Base-by-base conservation (phyloP, 2,329 filamentous ascomycete genomes). In the Alternaria infectoria region DNA sequence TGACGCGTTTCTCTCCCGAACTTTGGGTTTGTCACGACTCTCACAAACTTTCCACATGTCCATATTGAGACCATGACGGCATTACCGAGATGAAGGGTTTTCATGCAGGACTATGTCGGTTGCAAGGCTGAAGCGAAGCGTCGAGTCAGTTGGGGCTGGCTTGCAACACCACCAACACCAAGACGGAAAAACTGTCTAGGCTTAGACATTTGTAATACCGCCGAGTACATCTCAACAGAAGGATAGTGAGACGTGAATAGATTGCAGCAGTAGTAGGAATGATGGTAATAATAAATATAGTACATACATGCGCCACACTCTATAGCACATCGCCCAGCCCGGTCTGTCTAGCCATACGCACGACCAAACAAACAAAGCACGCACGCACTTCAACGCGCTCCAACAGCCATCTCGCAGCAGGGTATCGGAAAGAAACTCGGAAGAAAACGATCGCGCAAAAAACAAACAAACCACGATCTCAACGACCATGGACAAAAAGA, bases 391-490 rank as follows among this genome's bases (percentile, higher is more conserved):
- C n/a, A n/a, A n/a, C n/a, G n/a, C n/a, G n/a, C n/a, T n/a, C n/a
- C n/a, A n/a, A n/a, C n/a, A n/a, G n/a, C n/a, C n/a, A 56, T 46
- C 17, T 23, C 17, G 51, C 58, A 50, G 46, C 44, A 30, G 63
- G 63, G 63, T 66, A 66, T 66, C 63, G 54, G 49, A 64, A 52
- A 17, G 50, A 59, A 52, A 46, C 40, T 28, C 43, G 52, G 43
- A 64, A 58, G 25, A 49, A 55, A 51, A 40, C 25, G 28, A 50
- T 26, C 9, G 28, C 45, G 19, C 8, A 45, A 60, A 60, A 57
- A 56, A 17, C 58, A 36, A 45, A n/a, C 7, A 44, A 26, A 44
- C 36, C 11, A 44, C 23, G 23, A 40, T n/a, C 21, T 25, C 36
- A 40, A 40, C 36, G 36, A 40, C 36, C 15, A 40, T 40, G 36